Evolutionary conservation across 1,284 basidiomycete genomes (phyloP), one percentile per base, ranked within the genome.

Genomic region (Cutaneotrichosporon sp.): DNA sequence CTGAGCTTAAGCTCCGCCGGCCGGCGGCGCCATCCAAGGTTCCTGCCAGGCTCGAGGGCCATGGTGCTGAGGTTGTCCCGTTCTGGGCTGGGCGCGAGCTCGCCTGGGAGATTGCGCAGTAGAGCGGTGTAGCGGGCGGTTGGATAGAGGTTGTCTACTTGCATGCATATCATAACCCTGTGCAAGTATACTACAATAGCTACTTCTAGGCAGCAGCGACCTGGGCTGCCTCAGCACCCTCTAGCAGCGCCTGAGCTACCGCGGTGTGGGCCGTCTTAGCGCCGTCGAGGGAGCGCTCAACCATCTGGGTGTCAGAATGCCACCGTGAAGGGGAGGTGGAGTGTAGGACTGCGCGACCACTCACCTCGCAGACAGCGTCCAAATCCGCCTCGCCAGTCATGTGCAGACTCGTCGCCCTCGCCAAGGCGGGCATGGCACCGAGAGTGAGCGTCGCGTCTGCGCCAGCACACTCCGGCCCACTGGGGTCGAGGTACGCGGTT

Each of bases 1-100:
- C 68, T 57, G 75, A 77, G 50, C 69, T 68, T 44, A 67, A 51
- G n/a, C 64, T 78, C 63, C 65, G 64, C 68, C 78, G 66, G 67
- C 69, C 73, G 24, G 68, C 42, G 17, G 41, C 38, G 35, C 49
- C 47, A 19, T 25, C 70, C n/a, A 78, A 75, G 49, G 73, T 80
- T 8, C 78, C 87, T 1, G 78, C 82, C 47, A 78, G 66, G 33
- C 67, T 70, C 37, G 58, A 79, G 33, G 71, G 72, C 26, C 80
- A 78, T 22, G 79, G 80, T 22, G 78, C 83, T 19, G 80, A 78
- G 52, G 83, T 97, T 1, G 82, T 90, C 22, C 90, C 94, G 3
- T 98, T 98, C 77, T 91, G 88, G 88, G 85, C 88, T 3, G 94
- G 92, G 20, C 87, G 85, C 72, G 76, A 81, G 59, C 76, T 98